phyloP scores from a whole-genome alignment of 306 rosid species.

The Sicyos baderoa region DNA sequence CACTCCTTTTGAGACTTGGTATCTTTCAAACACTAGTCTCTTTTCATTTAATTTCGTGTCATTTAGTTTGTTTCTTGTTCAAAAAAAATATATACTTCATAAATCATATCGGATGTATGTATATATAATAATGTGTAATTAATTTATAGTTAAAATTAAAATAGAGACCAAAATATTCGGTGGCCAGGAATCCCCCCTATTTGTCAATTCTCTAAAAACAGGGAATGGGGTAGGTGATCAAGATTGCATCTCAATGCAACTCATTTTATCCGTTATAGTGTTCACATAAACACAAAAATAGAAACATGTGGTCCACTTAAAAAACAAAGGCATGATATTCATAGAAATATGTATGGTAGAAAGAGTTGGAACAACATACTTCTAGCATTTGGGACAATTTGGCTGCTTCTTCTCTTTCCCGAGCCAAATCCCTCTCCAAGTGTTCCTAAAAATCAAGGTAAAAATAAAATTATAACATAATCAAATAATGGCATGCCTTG shows the following conservation, averaged over 20 bases:
- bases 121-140: neutral
- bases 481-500: neutral
- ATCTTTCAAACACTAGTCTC: too few species aligned
- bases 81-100: neutral
- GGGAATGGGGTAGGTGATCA: neutral
- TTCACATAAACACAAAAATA: neutral
- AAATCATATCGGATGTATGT: too few species aligned
- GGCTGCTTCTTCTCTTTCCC: slow-evolving; percentile 60
- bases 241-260: slow-evolving; percentile 3
- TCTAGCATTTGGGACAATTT: slow-evolving; percentile 53
- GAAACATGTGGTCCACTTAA: neutral
- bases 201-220: neutral
- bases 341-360: neutral
- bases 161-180: neutral
- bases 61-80: too few species aligned
- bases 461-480: neutral
- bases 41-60: too few species aligned
- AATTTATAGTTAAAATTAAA: neutral
- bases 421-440: slow-evolving; percentile 71
- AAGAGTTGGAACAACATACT: slow-evolving; percentile 30
- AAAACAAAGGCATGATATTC: too few species aligned
- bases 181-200: neutral
- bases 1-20: too few species aligned
- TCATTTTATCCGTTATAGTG: neutral
- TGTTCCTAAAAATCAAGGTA: slow-evolving; percentile 43